A percentile compares a stretch with the other conserved stretches of the same genome.
Evolutionary conservation across 805 yeast genomes (phyloP).

Genomic region (Metschnikowia corniflorae): DNA sequence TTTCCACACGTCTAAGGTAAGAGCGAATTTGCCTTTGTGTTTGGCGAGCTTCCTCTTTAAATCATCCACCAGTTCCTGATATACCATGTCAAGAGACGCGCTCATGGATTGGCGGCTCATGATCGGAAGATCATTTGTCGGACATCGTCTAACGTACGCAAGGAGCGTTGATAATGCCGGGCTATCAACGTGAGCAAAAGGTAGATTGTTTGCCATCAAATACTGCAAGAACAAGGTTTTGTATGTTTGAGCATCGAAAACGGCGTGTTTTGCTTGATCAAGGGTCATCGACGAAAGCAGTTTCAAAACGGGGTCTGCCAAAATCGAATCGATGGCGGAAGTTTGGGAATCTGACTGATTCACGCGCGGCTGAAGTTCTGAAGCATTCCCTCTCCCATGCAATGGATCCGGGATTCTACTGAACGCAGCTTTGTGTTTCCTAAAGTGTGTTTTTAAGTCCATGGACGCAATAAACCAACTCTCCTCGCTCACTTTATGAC

Average conservation of each 20-base stretch:
- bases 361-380: background rate
- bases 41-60: slow-evolving; percentile 2
- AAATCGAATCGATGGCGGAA: background rate
- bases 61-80: slow-evolving; percentile 1
- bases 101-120: slow-evolving; percentile 1
- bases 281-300: background rate
- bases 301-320: background rate
- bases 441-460: background rate
- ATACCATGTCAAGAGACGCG: slow-evolving; percentile 1
- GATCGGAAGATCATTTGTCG: background rate
- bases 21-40: slow-evolving; percentile 2
- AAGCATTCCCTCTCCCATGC: background rate
- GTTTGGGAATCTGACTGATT: background rate
- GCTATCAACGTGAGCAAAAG: slow-evolving; percentile 4
- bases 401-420: background rate
- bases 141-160: background rate
- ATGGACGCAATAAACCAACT: background rate
- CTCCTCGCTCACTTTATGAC: background rate
- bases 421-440: background rate
- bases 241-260: slow-evolving; percentile 1
- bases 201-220: slow-evolving; percentile 1
- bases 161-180: slow-evolving; percentile 1
- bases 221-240: background rate
- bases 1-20: slow-evolving; percentile 3
- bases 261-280: background rate